Evolutionary conservation across 495 filamentous ascomycete genomes (phyloP).

Genomic region (Glarea lozoyensis): DNA sequence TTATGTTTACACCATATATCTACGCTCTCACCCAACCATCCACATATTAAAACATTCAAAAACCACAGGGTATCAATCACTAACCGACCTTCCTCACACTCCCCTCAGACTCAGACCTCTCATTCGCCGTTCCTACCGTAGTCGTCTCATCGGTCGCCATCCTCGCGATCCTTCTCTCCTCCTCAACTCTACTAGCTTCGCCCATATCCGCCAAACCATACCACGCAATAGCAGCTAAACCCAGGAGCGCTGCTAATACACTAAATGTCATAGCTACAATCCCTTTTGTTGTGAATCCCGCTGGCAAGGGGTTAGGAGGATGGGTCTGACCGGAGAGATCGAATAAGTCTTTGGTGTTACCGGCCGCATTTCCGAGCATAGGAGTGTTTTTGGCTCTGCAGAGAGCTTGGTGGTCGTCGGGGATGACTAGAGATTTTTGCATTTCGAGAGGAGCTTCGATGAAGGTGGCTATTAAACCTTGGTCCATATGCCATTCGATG

Average conservation of each 20-base stretch:
- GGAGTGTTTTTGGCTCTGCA: conserved; percentile 44
- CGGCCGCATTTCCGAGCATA: conserved; percentile 66
- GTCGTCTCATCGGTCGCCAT: too few species aligned
- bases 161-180: conserved; percentile 10
- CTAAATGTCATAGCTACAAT: conserved; percentile 70
- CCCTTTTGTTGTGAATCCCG: conserved; percentile 63
- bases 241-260: conserved; percentile 59
- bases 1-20: too few species aligned
- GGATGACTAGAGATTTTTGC: conserved; percentile 52
- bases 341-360: conserved; percentile 52
- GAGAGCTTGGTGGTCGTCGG: conserved; percentile 50
- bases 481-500: conserved; percentile 54
- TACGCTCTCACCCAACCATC: too few species aligned
- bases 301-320: conserved; percentile 47
- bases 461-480: conserved; percentile 33
- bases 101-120: too few species aligned
- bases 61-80: too few species aligned
- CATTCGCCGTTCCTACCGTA: too few species aligned
- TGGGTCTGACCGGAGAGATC: conserved; percentile 55
- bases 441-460: conserved; percentile 48
- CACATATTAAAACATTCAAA: too few species aligned
- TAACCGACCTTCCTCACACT: too few species aligned
- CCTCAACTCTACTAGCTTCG: conserved; percentile 10
- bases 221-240: conserved; percentile 57
- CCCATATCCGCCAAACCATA: conserved; percentile 35